A percentile compares a stretch with the other conserved stretches of the same genome.
These are phyloP conservation scores for Lasiosphaeria ovina DNA, from an alignment of 495 filamentous ascomycete genomes.

Conservation along the genomic window DNA sequence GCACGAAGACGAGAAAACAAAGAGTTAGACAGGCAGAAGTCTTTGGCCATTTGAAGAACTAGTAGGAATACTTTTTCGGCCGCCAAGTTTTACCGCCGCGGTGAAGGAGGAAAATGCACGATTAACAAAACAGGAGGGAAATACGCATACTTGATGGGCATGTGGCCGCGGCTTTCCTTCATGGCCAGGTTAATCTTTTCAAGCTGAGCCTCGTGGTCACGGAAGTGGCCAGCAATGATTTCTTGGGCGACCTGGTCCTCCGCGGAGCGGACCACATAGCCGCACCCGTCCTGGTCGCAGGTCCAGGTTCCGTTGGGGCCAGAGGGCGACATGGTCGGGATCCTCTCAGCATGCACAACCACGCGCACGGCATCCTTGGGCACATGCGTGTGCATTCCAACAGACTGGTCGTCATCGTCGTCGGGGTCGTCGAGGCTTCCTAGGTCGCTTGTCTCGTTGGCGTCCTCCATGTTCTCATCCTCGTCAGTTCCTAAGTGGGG, in stretches of 20 bases:
- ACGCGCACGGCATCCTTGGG: constrained; percentile 31
- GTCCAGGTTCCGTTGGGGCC: constrained; percentile 65
- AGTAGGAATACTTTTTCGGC: not conserved
- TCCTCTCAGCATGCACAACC: constrained; percentile 41
- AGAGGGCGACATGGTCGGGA: constrained; percentile 45
- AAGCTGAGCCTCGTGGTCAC: constrained; percentile 61
- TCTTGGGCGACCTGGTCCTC: constrained; percentile 55
- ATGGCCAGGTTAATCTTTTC: constrained; percentile 56
- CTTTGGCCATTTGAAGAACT: not conserved
- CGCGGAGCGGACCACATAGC: constrained; percentile 58
- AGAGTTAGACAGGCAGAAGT: not conserved
- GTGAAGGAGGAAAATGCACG: constrained; percentile 13
- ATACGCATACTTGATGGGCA: constrained; percentile 57
- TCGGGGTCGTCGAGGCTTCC: constrained; percentile 27
- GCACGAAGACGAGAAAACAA: not conserved
- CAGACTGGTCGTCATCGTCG: constrained; percentile 9
- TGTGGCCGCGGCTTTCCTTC: constrained; percentile 51
- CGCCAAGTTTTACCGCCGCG: not conserved
- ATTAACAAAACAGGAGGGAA: constrained; percentile 25
- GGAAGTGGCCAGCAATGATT: constrained; percentile 62
- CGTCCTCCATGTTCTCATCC: constrained; percentile 2
- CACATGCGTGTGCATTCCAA: constrained; percentile 7
- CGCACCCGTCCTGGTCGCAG: constrained; percentile 68
- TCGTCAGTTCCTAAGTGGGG: not conserved
- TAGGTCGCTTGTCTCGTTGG: not conserved